Percentiles rank a stretch among this genome's conserved stretches.
Conservation (phyloP, 176 grass and related monocot species). For the Ensete ventricosum region DNA sequence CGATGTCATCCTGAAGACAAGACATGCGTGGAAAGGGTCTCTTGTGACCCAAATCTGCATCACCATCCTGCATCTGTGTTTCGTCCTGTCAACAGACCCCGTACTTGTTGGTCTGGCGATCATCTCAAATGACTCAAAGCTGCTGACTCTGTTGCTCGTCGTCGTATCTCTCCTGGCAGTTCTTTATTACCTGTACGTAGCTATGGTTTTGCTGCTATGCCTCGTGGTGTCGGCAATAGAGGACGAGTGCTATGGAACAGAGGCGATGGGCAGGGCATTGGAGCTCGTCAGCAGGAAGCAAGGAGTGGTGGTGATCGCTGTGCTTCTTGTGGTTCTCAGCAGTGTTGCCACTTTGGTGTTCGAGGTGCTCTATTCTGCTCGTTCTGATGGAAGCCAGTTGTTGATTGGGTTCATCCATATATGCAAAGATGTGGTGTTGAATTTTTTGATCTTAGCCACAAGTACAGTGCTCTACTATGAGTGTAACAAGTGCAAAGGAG, state of each 20-base stretch:
- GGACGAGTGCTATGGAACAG: neutral
- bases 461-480: neutral
- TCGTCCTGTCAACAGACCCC: neutral
- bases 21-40: neutral
- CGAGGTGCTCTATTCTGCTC: neutral
- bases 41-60: neutral
- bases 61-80: neutral
- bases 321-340: neutral
- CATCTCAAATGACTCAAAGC: neutral
- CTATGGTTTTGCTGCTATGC: neutral
- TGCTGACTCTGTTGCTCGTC: neutral
- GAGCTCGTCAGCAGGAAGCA: conserved; percentile 8
- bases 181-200: neutral
- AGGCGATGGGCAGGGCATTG: neutral
- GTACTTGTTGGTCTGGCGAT: neutral
- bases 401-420: neutral
- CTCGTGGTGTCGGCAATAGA: neutral
- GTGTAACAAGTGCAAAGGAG: neutral
- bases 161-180: neutral
- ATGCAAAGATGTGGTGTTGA: neutral
- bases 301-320: neutral
- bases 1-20: neutral
- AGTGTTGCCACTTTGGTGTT: neutral
- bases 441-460: neutral
- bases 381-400: neutral